Evolutionary conservation across 768 basidiomycete genomes (phyloP), one percentile per base, ranked within the genome.

Genomic region (Rhodotorula graminis): DNA sequence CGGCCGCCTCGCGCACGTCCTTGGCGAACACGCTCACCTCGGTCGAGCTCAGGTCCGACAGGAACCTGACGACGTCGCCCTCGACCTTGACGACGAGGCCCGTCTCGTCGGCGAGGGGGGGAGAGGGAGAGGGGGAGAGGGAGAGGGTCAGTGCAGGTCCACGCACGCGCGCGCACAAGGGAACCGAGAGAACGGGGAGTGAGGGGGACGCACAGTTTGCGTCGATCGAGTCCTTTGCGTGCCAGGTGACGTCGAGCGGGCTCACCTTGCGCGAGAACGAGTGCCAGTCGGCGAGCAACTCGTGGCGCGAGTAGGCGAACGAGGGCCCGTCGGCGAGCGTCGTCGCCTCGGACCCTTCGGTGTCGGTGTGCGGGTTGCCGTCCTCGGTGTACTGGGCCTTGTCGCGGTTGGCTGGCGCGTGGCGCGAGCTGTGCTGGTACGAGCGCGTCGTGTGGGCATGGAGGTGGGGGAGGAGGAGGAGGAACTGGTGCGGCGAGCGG

Each of bases 1-100:
- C 96, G 1, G 96, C 94, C 42, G 96, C 96, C 80, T 95, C 93
- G 76, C 96, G 89, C 37, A 99, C 84, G 82, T 99, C 96, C 83
- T 94, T 95, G 0, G 93, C 90, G 82, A 99, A 99, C 5, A 96
- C 95, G 40, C 92, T 93, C 62, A 98, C 90, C 87, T 98, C 95
- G 78, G 92, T 90, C 87, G 93, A 88, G 5, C 90, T 90, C 88
- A 98, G 91, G 80, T 98, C 96, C n/a, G 92, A 95, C 76, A 96
- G 82, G 83, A 98, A 93, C 2, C 94, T 97, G 25, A 98, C 91
- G 37, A 93, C 87, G 64, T 93, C 92, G 77, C 92, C 91, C 9
- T 89, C 84, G 29, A 94, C 89, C 31, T 92, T 89, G 33, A 98
- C 90, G 50, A 99, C 95, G 77, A 98, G 85, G 83, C 96, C 96